Evolutionary conservation across 495 filamentous ascomycete species (phyloP).

Genomic region (Thermothielavioides terrestris): DNA sequence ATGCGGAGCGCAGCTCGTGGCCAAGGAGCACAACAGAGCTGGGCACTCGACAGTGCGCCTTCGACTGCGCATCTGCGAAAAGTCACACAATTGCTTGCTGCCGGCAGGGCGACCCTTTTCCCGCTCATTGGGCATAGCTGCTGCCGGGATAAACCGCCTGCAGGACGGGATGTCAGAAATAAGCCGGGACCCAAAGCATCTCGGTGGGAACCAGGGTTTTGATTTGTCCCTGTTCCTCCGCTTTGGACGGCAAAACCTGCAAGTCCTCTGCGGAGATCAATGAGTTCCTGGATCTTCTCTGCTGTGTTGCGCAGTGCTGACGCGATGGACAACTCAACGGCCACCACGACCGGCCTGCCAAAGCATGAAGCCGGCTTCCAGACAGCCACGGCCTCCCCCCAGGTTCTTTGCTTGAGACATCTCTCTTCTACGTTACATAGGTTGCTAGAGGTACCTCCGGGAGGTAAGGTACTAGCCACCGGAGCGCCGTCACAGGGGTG

Average conservation of each 20-base stretch:
- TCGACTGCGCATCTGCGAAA: background rate
- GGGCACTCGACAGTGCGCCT: background rate
- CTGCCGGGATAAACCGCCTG: background rate
- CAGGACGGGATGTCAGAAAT: background rate
- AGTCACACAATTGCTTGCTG: background rate
- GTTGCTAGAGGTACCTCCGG: background rate
- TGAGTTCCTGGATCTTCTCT: background rate
- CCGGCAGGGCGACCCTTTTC: background rate
- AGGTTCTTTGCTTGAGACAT: conserved; percentile 1
- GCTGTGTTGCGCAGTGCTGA: conserved; percentile 14
- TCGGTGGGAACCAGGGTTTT: conserved; percentile 1
- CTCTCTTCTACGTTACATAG: background rate
- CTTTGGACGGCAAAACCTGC: background rate
- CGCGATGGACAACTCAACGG: conserved; percentile 12
- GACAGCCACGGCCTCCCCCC: no score
- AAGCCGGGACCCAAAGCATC: background rate
- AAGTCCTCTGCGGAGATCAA: no score
- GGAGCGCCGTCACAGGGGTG: no score
- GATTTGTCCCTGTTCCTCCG: background rate
- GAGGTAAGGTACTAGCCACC: no score
- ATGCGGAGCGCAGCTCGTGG: background rate
- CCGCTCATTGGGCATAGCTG: conserved; percentile 21
- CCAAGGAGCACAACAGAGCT: background rate
- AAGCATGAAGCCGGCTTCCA: conserved; percentile 3
- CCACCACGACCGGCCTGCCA: background rate